Base-by-base conservation (phyloP, 305 asterid genomes). In the Rubia tinctorum region DNA sequence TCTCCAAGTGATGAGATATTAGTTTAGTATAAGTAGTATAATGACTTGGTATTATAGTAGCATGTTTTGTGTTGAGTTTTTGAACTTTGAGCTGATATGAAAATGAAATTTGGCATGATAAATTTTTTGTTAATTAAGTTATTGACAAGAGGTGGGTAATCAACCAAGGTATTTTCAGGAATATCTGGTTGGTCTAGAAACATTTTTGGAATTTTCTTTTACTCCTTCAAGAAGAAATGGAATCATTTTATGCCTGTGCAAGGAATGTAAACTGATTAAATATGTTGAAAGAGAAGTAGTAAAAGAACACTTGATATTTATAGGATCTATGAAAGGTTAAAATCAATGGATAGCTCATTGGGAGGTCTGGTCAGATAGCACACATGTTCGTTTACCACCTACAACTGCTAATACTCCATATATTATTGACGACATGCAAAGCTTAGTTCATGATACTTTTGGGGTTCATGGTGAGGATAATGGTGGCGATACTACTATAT, bases 341-440 rank as follows among this genome's bases (percentile, higher is more conserved):
- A 23, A 58, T 22, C 25, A 58, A 58, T 58, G 64, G 64, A 58
- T 65, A 65, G 69, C 49, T 65, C 69, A 55, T 55, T 9, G 15
- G 1, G 10, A 55, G 61, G 25, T 6, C 17, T 8, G 9, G 6
- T 55, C 25, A 55, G 17, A 17, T 55, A 17, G 25, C 61, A 55
- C 61, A 20, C 15, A 55, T 55, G 25, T 55, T 17, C 61, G 17
- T 63, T 9, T 63, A 30, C 2, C 18, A 30, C 25, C 34, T n/a
- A 17, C 14, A 58, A 58, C 30, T 53, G 30, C 7, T n/a, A n/a
- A n/a, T n/a, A n/a, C n/a, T 22, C 25, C 30, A 22, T 37, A 14
- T 9, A 7, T 37, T 13, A 12, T 17, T 66, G 71, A 66, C 45
- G 55, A 66, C 55, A 66, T 66, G 30, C 7, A 20, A 18, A 51